Percentiles rank a stretch among this genome's conserved stretches.
phyloP scores from a whole-genome alignment of 352 stramenopile genomes.

The Globisporangium ultimum region DNA sequence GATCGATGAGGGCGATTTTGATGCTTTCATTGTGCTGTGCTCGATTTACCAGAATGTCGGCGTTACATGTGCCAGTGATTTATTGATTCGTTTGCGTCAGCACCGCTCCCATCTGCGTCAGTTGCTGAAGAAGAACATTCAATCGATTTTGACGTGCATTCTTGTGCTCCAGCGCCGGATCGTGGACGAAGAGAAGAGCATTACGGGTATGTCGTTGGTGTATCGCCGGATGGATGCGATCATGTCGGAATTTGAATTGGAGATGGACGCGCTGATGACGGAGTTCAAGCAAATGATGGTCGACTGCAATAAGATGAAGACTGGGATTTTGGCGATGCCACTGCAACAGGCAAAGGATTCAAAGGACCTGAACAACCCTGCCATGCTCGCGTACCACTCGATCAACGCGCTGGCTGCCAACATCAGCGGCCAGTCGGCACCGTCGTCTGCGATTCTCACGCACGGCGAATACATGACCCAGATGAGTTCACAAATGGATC shows the following conservation, averaged over 20 bases:
- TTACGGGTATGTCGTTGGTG: conserved; percentile 70
- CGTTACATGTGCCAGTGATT: conserved; percentile 59
- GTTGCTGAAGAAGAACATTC: conserved; percentile 72
- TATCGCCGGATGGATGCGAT: conserved; percentile 64
- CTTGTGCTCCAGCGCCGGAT: conserved; percentile 73
- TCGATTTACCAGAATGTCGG: conserved; percentile 76
- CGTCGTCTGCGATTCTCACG: conserved; percentile 69
- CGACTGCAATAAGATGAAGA: conserved; percentile 80
- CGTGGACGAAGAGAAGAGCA: conserved; percentile 73
- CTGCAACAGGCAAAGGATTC: conserved; percentile 50
- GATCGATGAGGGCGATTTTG: conserved; percentile 80
- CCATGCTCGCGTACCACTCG: conserved; percentile 75
- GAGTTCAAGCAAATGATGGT: conserved; percentile 78
- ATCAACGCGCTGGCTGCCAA: conserved; percentile 78
- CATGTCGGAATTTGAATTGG: conserved; percentile 58
- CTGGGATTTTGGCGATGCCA: conserved; percentile 72
- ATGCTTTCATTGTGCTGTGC: conserved; percentile 82
- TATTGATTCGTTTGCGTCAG: conserved; percentile 69
- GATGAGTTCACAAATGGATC: conserved; percentile 76
- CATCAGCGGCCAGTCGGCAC: conserved; percentile 50
- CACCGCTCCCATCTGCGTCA: conserved; percentile 67
- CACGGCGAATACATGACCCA: conserved; percentile 89
- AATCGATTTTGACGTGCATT: conserved; percentile 64
- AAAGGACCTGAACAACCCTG: conserved; percentile 62
- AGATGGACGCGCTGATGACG: conserved; percentile 61